Evolutionary conservation across 495 filamentous ascomycete genomes (phyloP), one percentile per base, ranked within the genome.

Genomic region (Penicillium paradoxum): DNA sequence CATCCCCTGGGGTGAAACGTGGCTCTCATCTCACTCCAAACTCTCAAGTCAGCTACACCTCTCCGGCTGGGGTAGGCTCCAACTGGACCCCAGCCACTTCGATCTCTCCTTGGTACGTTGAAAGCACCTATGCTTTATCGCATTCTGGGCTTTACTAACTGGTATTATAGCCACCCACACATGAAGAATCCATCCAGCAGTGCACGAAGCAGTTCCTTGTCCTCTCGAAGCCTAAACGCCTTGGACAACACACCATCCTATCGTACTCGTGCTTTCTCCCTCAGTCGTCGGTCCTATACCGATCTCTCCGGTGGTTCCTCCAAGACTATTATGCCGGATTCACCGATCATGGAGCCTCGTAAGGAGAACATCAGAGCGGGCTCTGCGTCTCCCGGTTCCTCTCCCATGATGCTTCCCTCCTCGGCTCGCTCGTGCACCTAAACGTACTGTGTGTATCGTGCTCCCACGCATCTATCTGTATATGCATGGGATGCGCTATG

Each of bases 61-160:
- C 73, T 42, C 71, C 73, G 27, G 64, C 60, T n/a, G 72, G 66
- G 22, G 55, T 70, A 18, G 69, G 67, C 49, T 56, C 69, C 21
- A 65, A 68, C 52, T 78, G 71, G 68, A 79, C 75, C 37, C 76
- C 75, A 8, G 73, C 73, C 22, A 74, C 75, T n/a, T 74, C 75
- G 1, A 73, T 78, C 29, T 78, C 74, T 15, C 74, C 75, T 45
- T 67, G 70, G 75, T 77, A 69, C 58, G 73, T 72, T 18, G 17
- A 1, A 19, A 25, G 17, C 15, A n/a, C n/a, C 24, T 9, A 2
- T 43, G 15, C 2, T 14, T 4, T 21, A 17, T 22, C 10, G 22
- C 4, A 44, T 19, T 18, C 13, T 29, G 11, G 17, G n/a, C 1
- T 11, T 9, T 40, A 36, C 69, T 73, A 56, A 75, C 56, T 22